These are phyloP conservation scores for Globisporangium irregulare DNA, from an alignment of 352 stramenopile genomes.

Conservation along the genomic window DNA sequence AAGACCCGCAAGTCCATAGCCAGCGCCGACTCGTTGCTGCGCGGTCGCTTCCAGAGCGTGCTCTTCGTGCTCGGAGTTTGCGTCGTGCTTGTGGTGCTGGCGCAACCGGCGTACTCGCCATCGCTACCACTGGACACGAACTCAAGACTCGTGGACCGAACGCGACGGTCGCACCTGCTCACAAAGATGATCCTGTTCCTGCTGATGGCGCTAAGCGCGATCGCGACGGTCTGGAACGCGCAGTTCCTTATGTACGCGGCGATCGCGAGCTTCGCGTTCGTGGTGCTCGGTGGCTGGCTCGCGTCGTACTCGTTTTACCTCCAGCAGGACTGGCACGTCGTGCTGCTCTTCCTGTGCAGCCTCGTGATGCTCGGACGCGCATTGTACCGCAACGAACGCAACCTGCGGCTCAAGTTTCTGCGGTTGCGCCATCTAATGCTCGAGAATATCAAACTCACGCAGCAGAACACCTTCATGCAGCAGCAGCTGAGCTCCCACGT, in stretches of 20 bases:
- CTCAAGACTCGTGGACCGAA: slow-evolving; percentile 16
- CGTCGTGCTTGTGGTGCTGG: slow-evolving; percentile 37
- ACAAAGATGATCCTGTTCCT: slow-evolving; percentile 55
- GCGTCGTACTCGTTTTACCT: slow-evolving; percentile 21
- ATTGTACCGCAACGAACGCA: slow-evolving; percentile 41
- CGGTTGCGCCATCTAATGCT: slow-evolving; percentile 53
- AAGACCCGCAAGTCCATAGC: slow-evolving; percentile 15
- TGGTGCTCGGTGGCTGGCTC: slow-evolving; percentile 35
- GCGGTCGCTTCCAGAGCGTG: slow-evolving; percentile 33
- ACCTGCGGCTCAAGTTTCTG: slow-evolving; percentile 49
- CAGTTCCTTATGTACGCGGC: slow-evolving; percentile 47
- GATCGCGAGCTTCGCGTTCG: slow-evolving; percentile 23
- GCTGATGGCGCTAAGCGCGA: slow-evolving; percentile 41
- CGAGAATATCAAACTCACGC: slow-evolving; percentile 56
- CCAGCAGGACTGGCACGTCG: slow-evolving; percentile 45
- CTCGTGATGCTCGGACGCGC: slow-evolving; percentile 35
- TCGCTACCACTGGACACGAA: slow-evolving; percentile 14
- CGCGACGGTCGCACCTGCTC: slow-evolving; percentile 33
- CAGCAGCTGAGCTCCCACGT: slow-evolving; percentile 62
- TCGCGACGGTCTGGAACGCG: slow-evolving; percentile 54
- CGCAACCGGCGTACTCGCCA: slow-evolving; percentile 23
- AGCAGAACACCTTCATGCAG: slow-evolving; percentile 67
- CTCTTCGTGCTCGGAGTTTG: slow-evolving; percentile 27
- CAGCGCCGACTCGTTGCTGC: slow-evolving; percentile 9
- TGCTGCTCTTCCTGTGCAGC: slow-evolving; percentile 37